Conservation (phyloP, 139 green algal species). For the Pycnococcus provasolii region DNA sequence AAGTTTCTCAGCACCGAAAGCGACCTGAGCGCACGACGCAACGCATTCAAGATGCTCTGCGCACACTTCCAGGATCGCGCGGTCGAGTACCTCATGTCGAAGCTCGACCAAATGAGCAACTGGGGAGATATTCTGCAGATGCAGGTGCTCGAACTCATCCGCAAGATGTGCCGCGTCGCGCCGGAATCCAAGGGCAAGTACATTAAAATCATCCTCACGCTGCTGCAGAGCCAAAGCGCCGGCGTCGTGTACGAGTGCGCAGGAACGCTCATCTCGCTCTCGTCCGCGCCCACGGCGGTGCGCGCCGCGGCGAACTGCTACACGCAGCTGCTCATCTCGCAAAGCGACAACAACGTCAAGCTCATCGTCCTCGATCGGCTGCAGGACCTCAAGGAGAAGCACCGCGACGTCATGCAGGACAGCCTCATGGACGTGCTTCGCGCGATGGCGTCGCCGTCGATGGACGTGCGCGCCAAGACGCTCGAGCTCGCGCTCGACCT, state of each 20-base stretch:
- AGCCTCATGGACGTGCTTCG: conserved; percentile 94
- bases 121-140: conserved; percentile 96
- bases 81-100: conserved; percentile 70
- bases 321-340: conserved; percentile 85
- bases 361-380: conserved; percentile 95
- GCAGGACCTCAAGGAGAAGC: conserved; percentile 33
- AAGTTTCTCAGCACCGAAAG: conserved; percentile 66
- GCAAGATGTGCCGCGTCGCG: conserved; percentile 77
- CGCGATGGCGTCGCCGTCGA: conserved; percentile 72
- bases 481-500: conserved; percentile 91
- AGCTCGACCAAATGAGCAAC: conserved; percentile 70
- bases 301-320: conserved; percentile 92
- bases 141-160: conserved; percentile 85
- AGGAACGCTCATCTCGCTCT: conserved; percentile 73
- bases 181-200: conserved; percentile 85
- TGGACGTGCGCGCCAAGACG: conserved; percentile 91
- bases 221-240: conserved; percentile 68
- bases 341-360: conserved; percentile 99
- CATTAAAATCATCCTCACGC: conserved; percentile 96
- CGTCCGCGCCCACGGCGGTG: conserved; percentile 85
- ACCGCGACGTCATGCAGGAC: conserved; percentile 72
- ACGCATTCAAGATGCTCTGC: conserved; percentile 88
- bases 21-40: conserved; percentile 82
- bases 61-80: conserved; percentile 66
- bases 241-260: conserved; percentile 94